phyloP scores from a whole-genome alignment of 2,329 filamentous ascomycete species.

The Cylindrodendrum hubeiense region DNA sequence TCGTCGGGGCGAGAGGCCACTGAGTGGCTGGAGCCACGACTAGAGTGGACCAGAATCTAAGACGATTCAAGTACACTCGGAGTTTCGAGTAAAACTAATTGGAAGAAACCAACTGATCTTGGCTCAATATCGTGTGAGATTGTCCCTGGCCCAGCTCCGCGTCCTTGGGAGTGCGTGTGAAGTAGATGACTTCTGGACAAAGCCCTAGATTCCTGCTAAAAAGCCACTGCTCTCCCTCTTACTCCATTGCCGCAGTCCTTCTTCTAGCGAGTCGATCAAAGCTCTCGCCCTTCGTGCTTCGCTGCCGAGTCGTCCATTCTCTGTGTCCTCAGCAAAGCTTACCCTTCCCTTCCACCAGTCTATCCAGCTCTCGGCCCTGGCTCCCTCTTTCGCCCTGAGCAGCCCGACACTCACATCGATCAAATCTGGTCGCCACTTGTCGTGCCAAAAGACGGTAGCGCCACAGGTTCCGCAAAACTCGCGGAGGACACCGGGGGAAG shows the following conservation, averaged over 20 bases:
- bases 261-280: conserved; percentile 14
- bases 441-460: conserved; percentile 74
- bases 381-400: conserved; percentile 62
- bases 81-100: background rate
- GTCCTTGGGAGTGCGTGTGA: background rate
- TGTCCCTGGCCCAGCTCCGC: background rate
- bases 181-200: background rate
- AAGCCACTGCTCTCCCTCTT: background rate
- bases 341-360: conserved; percentile 71
- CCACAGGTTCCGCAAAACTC: conserved; percentile 74
- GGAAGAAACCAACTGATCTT: background rate
- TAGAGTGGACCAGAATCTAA: background rate
- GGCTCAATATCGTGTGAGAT: background rate
- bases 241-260: background rate
- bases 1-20: conserved; percentile 1
- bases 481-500: conserved; percentile 64
- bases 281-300: conserved; percentile 8
- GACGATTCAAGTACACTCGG: background rate
- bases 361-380: conserved; percentile 69
- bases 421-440: conserved; percentile 63
- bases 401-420: conserved; percentile 75
- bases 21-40: background rate
- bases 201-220: background rate
- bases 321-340: conserved; percentile 68
- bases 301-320: conserved; percentile 2